Conservation (phyloP, 768 basidiomycete species). For the Lactarius evosmus region DNA sequence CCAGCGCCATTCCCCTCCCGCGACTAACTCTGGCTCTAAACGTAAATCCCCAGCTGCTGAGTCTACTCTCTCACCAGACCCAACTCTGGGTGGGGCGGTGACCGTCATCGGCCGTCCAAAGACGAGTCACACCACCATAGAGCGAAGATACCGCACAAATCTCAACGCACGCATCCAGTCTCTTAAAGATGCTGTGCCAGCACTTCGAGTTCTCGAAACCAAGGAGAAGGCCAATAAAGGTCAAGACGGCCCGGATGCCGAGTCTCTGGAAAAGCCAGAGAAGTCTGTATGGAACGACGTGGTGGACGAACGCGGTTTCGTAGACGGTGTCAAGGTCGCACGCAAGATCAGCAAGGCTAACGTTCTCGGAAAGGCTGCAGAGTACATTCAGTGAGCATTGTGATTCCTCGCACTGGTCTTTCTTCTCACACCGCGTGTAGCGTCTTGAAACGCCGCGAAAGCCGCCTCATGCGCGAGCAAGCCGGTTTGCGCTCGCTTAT, state of each 20-base stretch:
- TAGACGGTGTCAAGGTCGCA: conserved; percentile 90
- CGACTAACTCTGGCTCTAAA: conserved; percentile 34
- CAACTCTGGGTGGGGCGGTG: conserved; percentile 24
- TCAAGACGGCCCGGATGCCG: conserved; percentile 6
- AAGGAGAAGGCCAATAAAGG: conserved; percentile 37
- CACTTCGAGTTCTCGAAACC: conserved; percentile 73
- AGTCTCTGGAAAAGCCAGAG: conserved; percentile 5
- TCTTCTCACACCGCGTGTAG: conserved; percentile 34
- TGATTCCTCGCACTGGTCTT: not conserved
- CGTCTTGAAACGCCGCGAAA: conserved; percentile 77
- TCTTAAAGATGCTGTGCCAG: conserved; percentile 77
- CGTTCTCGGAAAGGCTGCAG: conserved; percentile 84
- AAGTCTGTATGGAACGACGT: conserved; percentile 41
- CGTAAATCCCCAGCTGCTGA: conserved; percentile 27
- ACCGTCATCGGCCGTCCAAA: conserved; percentile 53
- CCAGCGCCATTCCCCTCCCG: conserved; percentile 42
- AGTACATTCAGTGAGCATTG: conserved; percentile 66
- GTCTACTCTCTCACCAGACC: conserved; percentile 25
- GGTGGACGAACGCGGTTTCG: conserved; percentile 80
- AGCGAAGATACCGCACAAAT: conserved; percentile 85
- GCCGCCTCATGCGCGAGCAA: conserved; percentile 68
- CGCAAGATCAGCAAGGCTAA: conserved; percentile 90
- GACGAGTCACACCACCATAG: conserved; percentile 87
- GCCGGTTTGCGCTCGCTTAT: conserved; percentile 69
- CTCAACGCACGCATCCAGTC: conserved; percentile 83